A percentile compares a stretch with the other conserved stretches of the same genome.
Evolutionary conservation across 1,139 yeast genomes (phyloP).

Genomic region (Saccharomyces hybrid): DNA sequence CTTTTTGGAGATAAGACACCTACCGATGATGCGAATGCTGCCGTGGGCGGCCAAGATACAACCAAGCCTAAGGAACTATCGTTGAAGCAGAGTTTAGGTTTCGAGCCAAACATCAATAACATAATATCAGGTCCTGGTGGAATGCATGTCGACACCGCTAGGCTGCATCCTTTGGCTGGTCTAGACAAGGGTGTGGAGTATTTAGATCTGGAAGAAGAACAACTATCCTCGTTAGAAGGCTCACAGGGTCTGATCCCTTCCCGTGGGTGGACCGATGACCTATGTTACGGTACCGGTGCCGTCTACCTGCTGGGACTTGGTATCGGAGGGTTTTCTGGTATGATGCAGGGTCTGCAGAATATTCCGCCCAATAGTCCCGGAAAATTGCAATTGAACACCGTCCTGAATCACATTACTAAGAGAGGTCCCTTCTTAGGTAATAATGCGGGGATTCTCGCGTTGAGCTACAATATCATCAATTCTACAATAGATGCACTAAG

Average conservation of each 20-base stretch:
- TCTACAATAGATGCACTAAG: slow-evolving; percentile 70
- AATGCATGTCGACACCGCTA: slow-evolving; percentile 29
- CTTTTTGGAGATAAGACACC: slow-evolving; percentile 46
- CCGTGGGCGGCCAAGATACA: slow-evolving; percentile 7
- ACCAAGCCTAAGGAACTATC: slow-evolving; percentile 21
- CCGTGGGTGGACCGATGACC: slow-evolving; percentile 94
- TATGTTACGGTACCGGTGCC: slow-evolving; percentile 96
- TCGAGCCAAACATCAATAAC: neutral
- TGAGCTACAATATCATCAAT: slow-evolving; percentile 79
- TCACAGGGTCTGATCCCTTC: slow-evolving; percentile 87
- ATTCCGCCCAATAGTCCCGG: slow-evolving; percentile 66
- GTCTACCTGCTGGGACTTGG: slow-evolving; percentile 78
- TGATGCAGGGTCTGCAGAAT: slow-evolving; percentile 73
- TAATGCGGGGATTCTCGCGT: slow-evolving; percentile 88
- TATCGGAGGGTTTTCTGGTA: slow-evolving; percentile 81
- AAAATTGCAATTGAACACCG: slow-evolving; percentile 77
- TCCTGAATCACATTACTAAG: slow-evolving; percentile 84
- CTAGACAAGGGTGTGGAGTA: slow-evolving; percentile 83
- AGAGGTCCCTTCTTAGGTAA: slow-evolving; percentile 96
- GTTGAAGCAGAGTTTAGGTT: slow-evolving; percentile 18
- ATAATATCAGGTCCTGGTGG: neutral
- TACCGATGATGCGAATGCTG: slow-evolving; percentile 14
- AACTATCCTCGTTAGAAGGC: slow-evolving; percentile 68
- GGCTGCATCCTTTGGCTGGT: slow-evolving; percentile 91
- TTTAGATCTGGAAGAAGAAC: slow-evolving; percentile 81